Conservation (phyloP, 192 early-diverging fungal species). For the Geranomyces michiganensis region DNA sequence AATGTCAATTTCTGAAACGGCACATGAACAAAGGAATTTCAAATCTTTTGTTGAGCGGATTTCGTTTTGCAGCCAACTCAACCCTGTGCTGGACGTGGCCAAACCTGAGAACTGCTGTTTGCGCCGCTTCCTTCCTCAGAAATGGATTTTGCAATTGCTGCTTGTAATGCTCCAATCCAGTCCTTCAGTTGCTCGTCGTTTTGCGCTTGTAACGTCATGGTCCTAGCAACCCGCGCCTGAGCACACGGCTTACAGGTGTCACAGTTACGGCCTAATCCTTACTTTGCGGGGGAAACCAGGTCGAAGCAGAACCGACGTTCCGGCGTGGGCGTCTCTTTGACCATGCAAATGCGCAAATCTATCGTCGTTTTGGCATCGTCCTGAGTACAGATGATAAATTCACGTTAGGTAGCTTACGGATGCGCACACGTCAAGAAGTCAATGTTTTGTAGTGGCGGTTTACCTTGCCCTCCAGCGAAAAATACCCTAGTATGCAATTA, state of each 20-base stretch:
- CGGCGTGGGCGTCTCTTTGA: slow-evolving; percentile 33
- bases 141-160: slow-evolving; percentile 46
- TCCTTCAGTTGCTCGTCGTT: slow-evolving; percentile 66
- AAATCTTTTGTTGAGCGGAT: too few species aligned
- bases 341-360: slow-evolving; percentile 37
- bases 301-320: slow-evolving; percentile 73
- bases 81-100: neutral
- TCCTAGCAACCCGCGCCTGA: neutral
- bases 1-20: slow-evolving; percentile 22
- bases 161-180: slow-evolving; percentile 62
- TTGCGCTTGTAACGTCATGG: slow-evolving; percentile 61
- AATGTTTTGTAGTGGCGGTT: neutral
- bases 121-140: slow-evolving; percentile 26
- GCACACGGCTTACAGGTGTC: neutral
- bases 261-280: slow-evolving; percentile 22
- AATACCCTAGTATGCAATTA: slow-evolving; percentile 18
- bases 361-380: slow-evolving; percentile 39
- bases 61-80: too few species aligned
- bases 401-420: neutral
- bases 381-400: neutral
- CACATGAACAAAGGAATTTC: too few species aligned
- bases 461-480: slow-evolving; percentile 34
- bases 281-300: slow-evolving; percentile 64
- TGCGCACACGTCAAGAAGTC: neutral
- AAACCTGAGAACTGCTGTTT: neutral